Conservation (phyloP, 2,329 filamentous ascomycete species). For the Botrytis medusae region DNA sequence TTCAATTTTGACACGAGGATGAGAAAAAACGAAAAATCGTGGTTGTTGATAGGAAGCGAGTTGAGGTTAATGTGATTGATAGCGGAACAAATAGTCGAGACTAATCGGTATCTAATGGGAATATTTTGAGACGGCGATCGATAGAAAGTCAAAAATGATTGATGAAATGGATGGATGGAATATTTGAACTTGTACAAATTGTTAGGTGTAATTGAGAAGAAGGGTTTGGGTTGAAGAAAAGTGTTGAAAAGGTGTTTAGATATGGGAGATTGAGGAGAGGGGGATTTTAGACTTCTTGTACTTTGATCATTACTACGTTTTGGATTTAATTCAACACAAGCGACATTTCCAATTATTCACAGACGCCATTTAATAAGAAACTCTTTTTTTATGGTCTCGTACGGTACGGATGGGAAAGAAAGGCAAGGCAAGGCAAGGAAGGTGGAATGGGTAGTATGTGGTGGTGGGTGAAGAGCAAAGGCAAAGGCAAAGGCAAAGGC, state of each 20-base stretch:
- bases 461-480: too few relatives aligned
- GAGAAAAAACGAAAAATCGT: slow-evolving; percentile 23
- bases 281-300: slow-evolving; percentile 17
- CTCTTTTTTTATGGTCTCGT: not conserved
- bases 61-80: slow-evolving; percentile 2
- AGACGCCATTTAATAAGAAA: not conserved
- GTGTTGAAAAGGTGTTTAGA: not conserved
- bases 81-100: slow-evolving; percentile 14
- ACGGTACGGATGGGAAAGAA: not conserved
- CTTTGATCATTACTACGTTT: slow-evolving; percentile 16
- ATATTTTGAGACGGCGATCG: slow-evolving; percentile 26
- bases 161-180: slow-evolving; percentile 34
- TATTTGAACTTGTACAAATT: slow-evolving; percentile 26
- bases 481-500: not conserved
- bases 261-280: not conserved
- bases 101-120: slow-evolving; percentile 26
- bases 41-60: slow-evolving; percentile 20
- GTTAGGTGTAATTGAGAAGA: slow-evolving; percentile 23
- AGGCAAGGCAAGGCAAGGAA: not conserved
- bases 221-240: not conserved
- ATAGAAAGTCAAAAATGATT: slow-evolving; percentile 28
- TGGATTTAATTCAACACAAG: slow-evolving; percentile 16
- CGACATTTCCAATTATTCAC: slow-evolving; percentile 12
- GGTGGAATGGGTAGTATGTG: not conserved
- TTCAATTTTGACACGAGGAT: slow-evolving; percentile 33